These are phyloP conservation scores for Jaenimonas drosophilae DNA, from an alignment of 208 protist genomes.

Conservation along the genomic window DNA sequence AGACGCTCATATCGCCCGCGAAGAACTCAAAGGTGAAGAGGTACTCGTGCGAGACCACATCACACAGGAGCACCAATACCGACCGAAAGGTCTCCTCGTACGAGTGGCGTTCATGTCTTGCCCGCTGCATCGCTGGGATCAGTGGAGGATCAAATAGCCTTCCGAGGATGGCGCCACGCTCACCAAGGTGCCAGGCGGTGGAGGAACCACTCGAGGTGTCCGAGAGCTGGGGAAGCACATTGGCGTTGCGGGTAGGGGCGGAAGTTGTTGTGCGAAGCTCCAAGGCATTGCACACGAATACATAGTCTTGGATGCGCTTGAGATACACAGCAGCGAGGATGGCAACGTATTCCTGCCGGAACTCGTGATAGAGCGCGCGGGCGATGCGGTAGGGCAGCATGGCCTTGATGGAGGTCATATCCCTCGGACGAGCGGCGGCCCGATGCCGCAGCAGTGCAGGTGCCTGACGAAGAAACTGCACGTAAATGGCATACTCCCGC, in stretches of 20 bases:
- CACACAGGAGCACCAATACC: slow-evolving; percentile 46
- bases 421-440: too few species aligned
- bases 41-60: slow-evolving; percentile 83
- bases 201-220: slow-evolving; percentile 9
- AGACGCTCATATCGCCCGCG: slow-evolving; percentile 66
- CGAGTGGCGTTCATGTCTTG: slow-evolving; percentile 30
- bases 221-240: slow-evolving; percentile 36
- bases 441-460: slow-evolving; percentile 37
- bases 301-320: slow-evolving; percentile 58
- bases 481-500: slow-evolving; percentile 50
- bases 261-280: slow-evolving; percentile 26
- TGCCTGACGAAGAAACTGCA: slow-evolving; percentile 57
- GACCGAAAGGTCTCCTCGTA: slow-evolving; percentile 86
- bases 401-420: background rate
- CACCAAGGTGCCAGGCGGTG: slow-evolving; percentile 28
- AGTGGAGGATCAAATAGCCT: slow-evolving; percentile 45
- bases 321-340: slow-evolving; percentile 71
- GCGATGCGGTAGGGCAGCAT: slow-evolving; percentile 55
- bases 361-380: slow-evolving; percentile 59
- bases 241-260: slow-evolving; percentile 5
- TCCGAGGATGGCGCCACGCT: slow-evolving; percentile 36
- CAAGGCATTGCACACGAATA: slow-evolving; percentile 62
- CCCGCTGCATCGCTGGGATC: slow-evolving; percentile 59
- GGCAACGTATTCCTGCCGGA: slow-evolving; percentile 55
- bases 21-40: slow-evolving; percentile 85